Evolutionary conservation across 192 early-diverging fungal species (phyloP).

Genomic region (Linnemannia exigua): DNA sequence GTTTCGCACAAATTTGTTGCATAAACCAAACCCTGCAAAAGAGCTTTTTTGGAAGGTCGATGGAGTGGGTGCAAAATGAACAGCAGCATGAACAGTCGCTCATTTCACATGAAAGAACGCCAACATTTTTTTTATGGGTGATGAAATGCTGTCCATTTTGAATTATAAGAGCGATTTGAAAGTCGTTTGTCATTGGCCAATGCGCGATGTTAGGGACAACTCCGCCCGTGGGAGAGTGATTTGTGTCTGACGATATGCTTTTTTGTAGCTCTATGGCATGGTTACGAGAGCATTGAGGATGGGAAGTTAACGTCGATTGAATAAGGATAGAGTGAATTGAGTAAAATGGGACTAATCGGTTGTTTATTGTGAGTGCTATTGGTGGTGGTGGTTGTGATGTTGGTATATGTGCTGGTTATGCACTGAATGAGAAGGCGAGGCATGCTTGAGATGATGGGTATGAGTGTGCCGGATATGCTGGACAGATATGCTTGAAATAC

Average conservation of each 20-base stretch:
- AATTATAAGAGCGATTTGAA: background rate
- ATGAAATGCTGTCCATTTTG: too few species aligned
- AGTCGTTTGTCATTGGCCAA: background rate
- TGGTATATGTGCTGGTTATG: conserved; percentile 7
- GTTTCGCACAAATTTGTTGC: background rate
- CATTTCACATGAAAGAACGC: too few species aligned
- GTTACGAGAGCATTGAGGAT: background rate
- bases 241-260: background rate
- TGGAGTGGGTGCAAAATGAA: too few species aligned
- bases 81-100: too few species aligned
- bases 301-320: background rate
- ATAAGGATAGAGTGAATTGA: background rate
- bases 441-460: background rate
- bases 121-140: too few species aligned
- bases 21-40: too few species aligned
- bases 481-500: background rate
- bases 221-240: background rate
- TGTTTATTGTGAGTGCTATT: background rate
- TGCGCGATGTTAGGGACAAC: background rate
- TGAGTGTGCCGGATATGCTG: background rate
- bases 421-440: background rate
- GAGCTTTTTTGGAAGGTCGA: too few species aligned
- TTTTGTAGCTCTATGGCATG: background rate
- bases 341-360: background rate
- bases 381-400: background rate